phyloP scores from a whole-genome alignment of 805 yeast species.

The Candida pseudoglaebosa region DNA sequence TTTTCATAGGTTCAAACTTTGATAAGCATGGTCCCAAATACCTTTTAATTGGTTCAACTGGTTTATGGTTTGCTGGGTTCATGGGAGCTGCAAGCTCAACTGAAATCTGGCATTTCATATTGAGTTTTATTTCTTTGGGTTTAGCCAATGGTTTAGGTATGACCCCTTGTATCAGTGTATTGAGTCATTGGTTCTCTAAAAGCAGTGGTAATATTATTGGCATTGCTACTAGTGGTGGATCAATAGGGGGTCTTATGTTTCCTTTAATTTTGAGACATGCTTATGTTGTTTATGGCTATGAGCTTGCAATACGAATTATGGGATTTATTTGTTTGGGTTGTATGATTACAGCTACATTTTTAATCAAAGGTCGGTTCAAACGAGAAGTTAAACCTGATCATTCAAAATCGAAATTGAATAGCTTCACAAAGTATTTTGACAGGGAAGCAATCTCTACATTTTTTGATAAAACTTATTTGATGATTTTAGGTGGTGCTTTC shows the following conservation, averaged over 20 bases:
- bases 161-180: slow-evolving; percentile 57
- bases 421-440: slow-evolving; percentile 5
- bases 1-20: slow-evolving; percentile 57
- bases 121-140: slow-evolving; percentile 55
- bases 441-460: slow-evolving; percentile 8
- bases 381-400: neutral
- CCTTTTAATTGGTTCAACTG: slow-evolving; percentile 41
- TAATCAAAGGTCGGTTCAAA: slow-evolving; percentile 26
- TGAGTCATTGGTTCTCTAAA: slow-evolving; percentile 61
- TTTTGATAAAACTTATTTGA: slow-evolving; percentile 20
- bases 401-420: slow-evolving; percentile 3
- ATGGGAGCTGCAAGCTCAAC: slow-evolving; percentile 54
- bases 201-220: slow-evolving; percentile 57
- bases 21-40: slow-evolving; percentile 55
- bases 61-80: slow-evolving; percentile 44
- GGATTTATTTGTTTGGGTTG: slow-evolving; percentile 29
- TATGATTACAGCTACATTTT: slow-evolving; percentile 17
- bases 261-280: slow-evolving; percentile 51
- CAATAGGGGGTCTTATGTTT: slow-evolving; percentile 60
- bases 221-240: slow-evolving; percentile 62
- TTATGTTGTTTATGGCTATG: slow-evolving; percentile 47
- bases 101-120: slow-evolving; percentile 56
- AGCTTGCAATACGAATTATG: slow-evolving; percentile 55
- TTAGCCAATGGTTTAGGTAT: slow-evolving; percentile 57
- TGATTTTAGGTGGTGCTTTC: slow-evolving; percentile 28